Percentiles rank a stretch among this genome's conserved stretches.
These are phyloP conservation scores for Pyrrhoderma lamaoense DNA, from an alignment of 1,284 basidiomycete species.

Conservation along the genomic window DNA sequence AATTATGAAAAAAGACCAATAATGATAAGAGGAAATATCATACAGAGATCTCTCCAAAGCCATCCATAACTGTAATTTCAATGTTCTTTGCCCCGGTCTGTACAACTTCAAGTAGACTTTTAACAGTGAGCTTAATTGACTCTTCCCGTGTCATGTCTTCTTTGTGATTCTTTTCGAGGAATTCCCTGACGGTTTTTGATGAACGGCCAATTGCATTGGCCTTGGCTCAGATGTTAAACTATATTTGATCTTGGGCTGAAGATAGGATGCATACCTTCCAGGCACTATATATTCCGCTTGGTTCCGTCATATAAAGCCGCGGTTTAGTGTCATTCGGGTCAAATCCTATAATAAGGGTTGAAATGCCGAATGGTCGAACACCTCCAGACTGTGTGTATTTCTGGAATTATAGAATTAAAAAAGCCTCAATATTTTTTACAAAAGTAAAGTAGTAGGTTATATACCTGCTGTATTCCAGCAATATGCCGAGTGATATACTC, in stretches of 20 bases:
- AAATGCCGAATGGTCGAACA: conserved; percentile 97
- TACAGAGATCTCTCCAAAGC: conserved; percentile 85
- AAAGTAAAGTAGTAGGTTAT: too few species aligned
- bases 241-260: background rate
- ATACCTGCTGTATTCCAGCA: conserved; percentile 96
- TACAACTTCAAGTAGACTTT: conserved; percentile 95
- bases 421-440: too few species aligned
- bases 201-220: conserved; percentile 97
- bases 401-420: conserved; percentile 32
- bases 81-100: conserved; percentile 99
- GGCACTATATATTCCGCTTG: conserved; percentile 94
- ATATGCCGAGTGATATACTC: conserved; percentile 99
- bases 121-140: conserved; percentile 91
- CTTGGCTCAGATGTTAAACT: conserved; percentile 34
- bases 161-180: conserved; percentile 97
- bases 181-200: conserved; percentile 97
- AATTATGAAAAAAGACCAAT: conserved; percentile 1
- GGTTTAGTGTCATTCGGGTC: conserved; percentile 89
- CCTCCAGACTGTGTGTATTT: conserved; percentile 98
- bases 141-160: conserved; percentile 86
- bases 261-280: conserved; percentile 75
- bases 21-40: conserved; percentile 28
- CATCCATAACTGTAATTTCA: conserved; percentile 94
- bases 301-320: conserved; percentile 94
- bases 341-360: conserved; percentile 95